These are phyloP conservation scores for Avena insularis DNA, from an alignment of 176 grass and related monocot species.

Conservation along the genomic window DNA sequence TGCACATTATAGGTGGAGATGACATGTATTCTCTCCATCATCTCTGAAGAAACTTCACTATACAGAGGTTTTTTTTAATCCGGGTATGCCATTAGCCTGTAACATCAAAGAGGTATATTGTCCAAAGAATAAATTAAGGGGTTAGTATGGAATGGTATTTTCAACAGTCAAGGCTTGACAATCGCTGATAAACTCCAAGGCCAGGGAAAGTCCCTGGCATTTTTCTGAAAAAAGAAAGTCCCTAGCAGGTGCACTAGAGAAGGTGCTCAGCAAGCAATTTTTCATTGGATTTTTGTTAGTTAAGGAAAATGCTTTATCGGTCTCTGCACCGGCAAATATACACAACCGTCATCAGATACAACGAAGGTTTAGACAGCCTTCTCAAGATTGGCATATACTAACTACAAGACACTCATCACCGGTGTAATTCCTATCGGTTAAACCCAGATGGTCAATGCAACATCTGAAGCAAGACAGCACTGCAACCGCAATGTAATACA, in stretches of 20 bases:
- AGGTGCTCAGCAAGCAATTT: neutral
- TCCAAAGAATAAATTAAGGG: neutral
- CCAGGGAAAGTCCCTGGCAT: neutral
- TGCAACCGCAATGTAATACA: neutral
- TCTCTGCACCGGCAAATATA: neutral
- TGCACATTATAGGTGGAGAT: neutral
- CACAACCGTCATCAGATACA: neutral
- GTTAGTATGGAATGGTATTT: neutral
- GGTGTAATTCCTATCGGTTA: neutral
- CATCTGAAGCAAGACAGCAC: neutral
- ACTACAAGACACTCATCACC: neutral
- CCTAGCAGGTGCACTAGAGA: neutral
- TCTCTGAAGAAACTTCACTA: slow-evolving; percentile 28
- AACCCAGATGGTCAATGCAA: neutral
- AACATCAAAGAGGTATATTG: neutral
- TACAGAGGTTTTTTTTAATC: neutral
- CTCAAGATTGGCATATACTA: neutral
- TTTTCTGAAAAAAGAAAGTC: neutral
- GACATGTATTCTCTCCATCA: neutral
- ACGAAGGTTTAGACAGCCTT: neutral
- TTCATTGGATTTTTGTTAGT: neutral
- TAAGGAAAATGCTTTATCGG: neutral
- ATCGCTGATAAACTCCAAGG: slow-evolving; percentile 13
- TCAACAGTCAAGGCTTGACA: neutral
- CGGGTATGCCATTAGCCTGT: neutral